phyloP scores from a whole-genome alignment of 2,329 filamentous ascomycete genomes.

The Monosporascus sp. region DNA sequence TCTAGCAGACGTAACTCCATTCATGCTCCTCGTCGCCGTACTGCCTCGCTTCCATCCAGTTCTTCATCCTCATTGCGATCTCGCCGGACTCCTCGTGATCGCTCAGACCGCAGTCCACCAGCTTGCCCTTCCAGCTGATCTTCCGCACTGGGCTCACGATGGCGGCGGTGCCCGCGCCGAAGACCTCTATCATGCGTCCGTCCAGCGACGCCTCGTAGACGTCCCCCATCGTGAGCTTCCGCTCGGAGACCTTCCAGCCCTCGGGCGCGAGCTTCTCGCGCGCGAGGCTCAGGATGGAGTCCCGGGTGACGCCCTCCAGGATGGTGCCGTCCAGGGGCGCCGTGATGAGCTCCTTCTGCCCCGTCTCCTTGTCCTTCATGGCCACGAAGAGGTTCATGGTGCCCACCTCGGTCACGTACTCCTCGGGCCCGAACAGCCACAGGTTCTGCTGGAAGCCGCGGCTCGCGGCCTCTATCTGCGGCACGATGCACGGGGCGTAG shows the following conservation, averaged over 20 bases:
- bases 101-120: slow-evolving; percentile 78
- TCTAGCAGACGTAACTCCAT: slow-evolving; percentile 66
- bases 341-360: slow-evolving; percentile 89
- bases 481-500: slow-evolving; percentile 98
- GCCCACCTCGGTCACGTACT: slow-evolving; percentile 94
- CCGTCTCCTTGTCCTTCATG: slow-evolving; percentile 78
- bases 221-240: slow-evolving; percentile 88
- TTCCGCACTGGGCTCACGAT: slow-evolving; percentile 86
- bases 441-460: slow-evolving; percentile 97
- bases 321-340: slow-evolving; percentile 95
- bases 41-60: slow-evolving; percentile 93
- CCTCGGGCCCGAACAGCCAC: slow-evolving; percentile 94
- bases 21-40: slow-evolving; percentile 89
- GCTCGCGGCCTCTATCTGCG: slow-evolving; percentile 84
- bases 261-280: slow-evolving; percentile 75
- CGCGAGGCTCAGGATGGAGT: slow-evolving; percentile 83
- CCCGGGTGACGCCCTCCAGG: slow-evolving; percentile 87
- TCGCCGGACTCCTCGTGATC: slow-evolving; percentile 82
- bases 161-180: slow-evolving; percentile 88
- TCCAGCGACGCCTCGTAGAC: slow-evolving; percentile 76
- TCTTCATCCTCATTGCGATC: slow-evolving; percentile 81
- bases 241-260: slow-evolving; percentile 84
- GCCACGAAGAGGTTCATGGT: slow-evolving; percentile 98
- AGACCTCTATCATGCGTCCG: slow-evolving; percentile 85
- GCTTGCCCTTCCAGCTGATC: slow-evolving; percentile 81